Base-by-base conservation (phyloP, 164 flowering plant genomes). In the Amborella trichopoda region DNA sequence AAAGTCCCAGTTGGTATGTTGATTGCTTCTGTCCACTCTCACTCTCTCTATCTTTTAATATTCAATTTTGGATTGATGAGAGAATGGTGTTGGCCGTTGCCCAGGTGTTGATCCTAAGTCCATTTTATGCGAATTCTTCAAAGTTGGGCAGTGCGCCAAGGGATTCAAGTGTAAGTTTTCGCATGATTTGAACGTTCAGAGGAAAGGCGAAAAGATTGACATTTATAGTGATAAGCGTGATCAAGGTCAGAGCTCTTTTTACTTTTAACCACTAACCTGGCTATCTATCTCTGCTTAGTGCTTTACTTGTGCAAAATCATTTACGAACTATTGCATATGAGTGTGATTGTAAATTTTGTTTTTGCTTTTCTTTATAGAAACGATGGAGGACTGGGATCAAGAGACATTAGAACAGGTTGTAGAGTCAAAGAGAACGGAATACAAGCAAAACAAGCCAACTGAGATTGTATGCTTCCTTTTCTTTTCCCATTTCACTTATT, bases 21-120 rank as follows among this genome's bases (percentile, higher is more conserved):
- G 16, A 13, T 32, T 32, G 36, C 2, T 11, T 2, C 11, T 32
- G n/a, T 18, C 21, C 16, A 2, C 16, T 41, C 5, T 27, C 21
- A 14, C 3, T 46, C 3, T 47, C 32, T 47, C 14, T 14, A 30
- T 30, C 23, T 34, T 46, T 6, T 3, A 27, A n/a, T 3, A 0
- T 37, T 10, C 24, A 23, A n/a, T 6, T 37, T 41, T 19, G 16
- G 17, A 38, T 27, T 41, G 13, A 39, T 40, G 28, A 28, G 26
- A n/a, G 36, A 8, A 11, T 49, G 10, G 16, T 23, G n/a, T 36
- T 33, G 44, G 32, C 2, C 50, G 30, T 13, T 58, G 59, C 12
- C 30, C 76, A 83, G 96, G 99, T 66, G 96, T 87, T 63, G 99
- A 91, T 82, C 99, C 96, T 39, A 91, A 91, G 75, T 87, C 99